Evolutionary conservation across 1,284 basidiomycete species (phyloP), one percentile per base, ranked within the genome.

Genomic region (Fomes fomentarius): DNA sequence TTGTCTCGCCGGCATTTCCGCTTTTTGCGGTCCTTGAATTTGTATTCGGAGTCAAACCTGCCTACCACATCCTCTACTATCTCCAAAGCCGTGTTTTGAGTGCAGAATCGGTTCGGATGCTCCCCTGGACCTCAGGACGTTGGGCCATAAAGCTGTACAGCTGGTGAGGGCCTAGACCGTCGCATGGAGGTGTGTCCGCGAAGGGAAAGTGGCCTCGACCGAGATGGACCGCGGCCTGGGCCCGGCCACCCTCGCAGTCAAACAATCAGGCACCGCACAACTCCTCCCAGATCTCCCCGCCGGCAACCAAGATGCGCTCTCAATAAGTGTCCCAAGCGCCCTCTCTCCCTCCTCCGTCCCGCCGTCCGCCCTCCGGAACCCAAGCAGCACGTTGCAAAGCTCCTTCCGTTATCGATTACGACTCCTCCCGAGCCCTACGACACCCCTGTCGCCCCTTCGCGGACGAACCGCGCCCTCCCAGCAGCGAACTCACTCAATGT

Each of bases 231-330:
- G 40, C 25, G 59, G 53, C 50, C 54, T 22, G 33, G 60, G 21
- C 60, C 60, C 47, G 17, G 25, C 37, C 47, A 54, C 58, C 54
- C 52, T 60, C 60, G 54, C 60, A 61, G 56, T 61, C 60, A 56
- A 61, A 54, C 60, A 54, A 51, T 56, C 56, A 61, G 60, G 60
- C 56, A 61, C 60, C 52, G 49, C 51, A 25, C 14, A 53, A 52
- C 49, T 55, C 52, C 51, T 57, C 45, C 52, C 52, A 56, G 52
- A 47, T 54, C 48, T 51, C 30, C 50, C 41, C 57, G 26, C 37
- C 46, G 17, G 11, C 28, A 25, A 25, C 21, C 40, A n/a, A 52
- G 48, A 35, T 49, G 43, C 37, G 33, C 33, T 43, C 31, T 30
- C 52, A 42, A n/a, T 44, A n/a, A n/a, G n/a, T n/a, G n/a, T n/a